Evolutionary conservation across 768 basidiomycete genomes (phyloP).

Genomic region (Chalciporus chontae): DNA sequence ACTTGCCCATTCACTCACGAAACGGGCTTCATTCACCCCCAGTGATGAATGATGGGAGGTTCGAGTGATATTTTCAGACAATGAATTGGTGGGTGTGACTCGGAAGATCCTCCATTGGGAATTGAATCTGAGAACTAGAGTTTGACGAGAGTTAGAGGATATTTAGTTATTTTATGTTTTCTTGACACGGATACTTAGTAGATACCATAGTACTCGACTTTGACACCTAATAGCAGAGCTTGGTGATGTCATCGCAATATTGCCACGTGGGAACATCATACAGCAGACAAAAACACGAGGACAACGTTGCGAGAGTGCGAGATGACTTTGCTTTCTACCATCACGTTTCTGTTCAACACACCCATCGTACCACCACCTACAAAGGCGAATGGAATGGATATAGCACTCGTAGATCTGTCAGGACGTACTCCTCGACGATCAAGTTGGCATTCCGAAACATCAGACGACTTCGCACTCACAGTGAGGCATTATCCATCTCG

Average conservation of each 20-base stretch:
- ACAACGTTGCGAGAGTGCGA: neutral
- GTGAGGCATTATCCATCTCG: slow-evolving; percentile 12
- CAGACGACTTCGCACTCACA: slow-evolving; percentile 2
- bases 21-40: neutral
- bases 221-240: neutral
- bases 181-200: no score
- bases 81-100: neutral
- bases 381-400: neutral
- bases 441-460: slow-evolving; percentile 1
- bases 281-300: neutral
- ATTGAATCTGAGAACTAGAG: no score
- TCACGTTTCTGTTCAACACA: slow-evolving; percentile 21
- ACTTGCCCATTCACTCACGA: neutral
- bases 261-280: slow-evolving; percentile 10
- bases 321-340: slow-evolving; percentile 14
- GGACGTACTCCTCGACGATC: neutral
- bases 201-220: no score
- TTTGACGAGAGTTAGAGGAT: no score
- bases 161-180: no score
- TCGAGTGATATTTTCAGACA: neutral
- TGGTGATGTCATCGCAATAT: slow-evolving; percentile 7
- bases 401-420: slow-evolving; percentile 21
- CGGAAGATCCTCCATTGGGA: no score
- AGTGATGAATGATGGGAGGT: neutral
- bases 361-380: slow-evolving; percentile 15